Percentiles rank a stretch among this genome's conserved stretches.
Conservation (phyloP, 2,329 filamentous ascomycete species). For the Hymenoscyphus infarciens region DNA sequence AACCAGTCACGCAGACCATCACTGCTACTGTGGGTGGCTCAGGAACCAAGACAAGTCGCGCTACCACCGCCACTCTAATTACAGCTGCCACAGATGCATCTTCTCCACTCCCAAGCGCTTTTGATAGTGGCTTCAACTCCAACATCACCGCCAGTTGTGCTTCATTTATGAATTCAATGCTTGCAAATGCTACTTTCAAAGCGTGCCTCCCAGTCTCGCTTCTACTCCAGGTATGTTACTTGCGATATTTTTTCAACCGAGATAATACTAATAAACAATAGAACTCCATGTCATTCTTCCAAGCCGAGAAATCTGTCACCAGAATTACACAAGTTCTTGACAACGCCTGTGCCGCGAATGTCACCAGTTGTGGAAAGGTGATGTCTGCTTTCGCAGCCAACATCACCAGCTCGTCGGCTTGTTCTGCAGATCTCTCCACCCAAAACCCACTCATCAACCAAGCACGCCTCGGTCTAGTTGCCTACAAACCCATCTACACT, state of each 20-base stretch:
- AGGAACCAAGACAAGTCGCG: slow-evolving; percentile 8
- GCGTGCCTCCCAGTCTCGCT: slow-evolving; percentile 80
- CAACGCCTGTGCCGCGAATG: slow-evolving; percentile 67
- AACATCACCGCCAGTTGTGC: slow-evolving; percentile 51
- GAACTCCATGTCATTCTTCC: slow-evolving; percentile 83
- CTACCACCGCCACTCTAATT: slow-evolving; percentile 12
- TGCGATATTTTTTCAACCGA: not conserved
- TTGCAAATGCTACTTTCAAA: slow-evolving; percentile 31
- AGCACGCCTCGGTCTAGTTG: slow-evolving; percentile 70
- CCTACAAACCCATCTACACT: slow-evolving; percentile 75
- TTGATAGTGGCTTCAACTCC: slow-evolving; percentile 60
- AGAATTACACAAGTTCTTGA: slow-evolving; percentile 76
- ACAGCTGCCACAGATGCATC: slow-evolving; percentile 24
- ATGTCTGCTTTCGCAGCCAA: slow-evolving; percentile 63
- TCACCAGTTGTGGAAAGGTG: slow-evolving; percentile 60
- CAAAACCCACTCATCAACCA: slow-evolving; percentile 68
- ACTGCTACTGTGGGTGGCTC: slow-evolving; percentile 12
- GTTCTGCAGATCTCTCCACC: slow-evolving; percentile 64
- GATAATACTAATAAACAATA: slow-evolving; percentile 37
- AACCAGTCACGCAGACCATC: slow-evolving; percentile 16
- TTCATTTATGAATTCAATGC: slow-evolving; percentile 32
- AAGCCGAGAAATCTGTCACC: slow-evolving; percentile 66
- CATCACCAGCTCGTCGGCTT: slow-evolving; percentile 60
- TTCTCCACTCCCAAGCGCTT: slow-evolving; percentile 57
- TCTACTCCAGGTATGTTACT: slow-evolving; percentile 66